phyloP scores from a whole-genome alignment of 2,329 filamentous ascomycete genomes.

The Colletotrichum limetticola region DNA sequence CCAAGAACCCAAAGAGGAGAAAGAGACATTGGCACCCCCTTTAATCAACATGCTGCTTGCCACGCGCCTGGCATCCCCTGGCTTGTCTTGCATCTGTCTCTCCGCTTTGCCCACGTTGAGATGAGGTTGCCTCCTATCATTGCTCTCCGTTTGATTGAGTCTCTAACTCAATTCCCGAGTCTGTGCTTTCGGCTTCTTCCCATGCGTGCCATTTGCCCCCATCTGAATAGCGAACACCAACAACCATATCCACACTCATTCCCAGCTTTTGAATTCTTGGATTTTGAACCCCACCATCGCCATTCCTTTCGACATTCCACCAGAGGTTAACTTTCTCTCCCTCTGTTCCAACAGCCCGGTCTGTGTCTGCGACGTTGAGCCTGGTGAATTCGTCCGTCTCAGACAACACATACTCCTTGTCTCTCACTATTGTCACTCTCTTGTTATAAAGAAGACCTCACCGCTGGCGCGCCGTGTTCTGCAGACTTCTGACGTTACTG shows the following conservation, averaged over 20 bases:
- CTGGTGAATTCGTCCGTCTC: not conserved
- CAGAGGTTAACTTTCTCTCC: conserved; percentile 3
- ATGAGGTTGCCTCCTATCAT: conserved; percentile 31
- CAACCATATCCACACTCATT: conserved; percentile 15
- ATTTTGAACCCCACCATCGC: conserved; percentile 23
- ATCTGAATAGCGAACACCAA: not conserved
- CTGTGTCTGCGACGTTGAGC: conserved; percentile 10
- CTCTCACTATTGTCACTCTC: conserved; percentile 26
- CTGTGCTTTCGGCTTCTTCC: conserved; percentile 11
- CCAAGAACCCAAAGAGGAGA: conserved; percentile 29
- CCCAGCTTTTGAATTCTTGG: conserved; percentile 3
- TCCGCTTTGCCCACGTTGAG: conserved; percentile 18
- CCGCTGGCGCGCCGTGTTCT: conserved; percentile 4
- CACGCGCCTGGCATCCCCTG: conserved; percentile 25
- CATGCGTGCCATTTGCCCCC: not conserved
- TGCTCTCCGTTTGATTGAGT: conserved; percentile 3
- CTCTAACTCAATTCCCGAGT: conserved; percentile 13
- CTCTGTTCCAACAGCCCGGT: conserved; percentile 2
- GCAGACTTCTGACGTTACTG: conserved; percentile 14
- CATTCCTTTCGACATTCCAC: conserved; percentile 1
- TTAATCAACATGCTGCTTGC: conserved; percentile 32
- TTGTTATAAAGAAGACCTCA: not conserved
- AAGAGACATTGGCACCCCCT: conserved; percentile 34
- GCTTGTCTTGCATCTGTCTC: conserved; percentile 22
- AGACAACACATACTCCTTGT: conserved; percentile 12